Evolutionary conservation across 768 basidiomycete genomes (phyloP), one percentile per base, ranked within the genome.

Genomic region (Pleurotus platypus): DNA sequence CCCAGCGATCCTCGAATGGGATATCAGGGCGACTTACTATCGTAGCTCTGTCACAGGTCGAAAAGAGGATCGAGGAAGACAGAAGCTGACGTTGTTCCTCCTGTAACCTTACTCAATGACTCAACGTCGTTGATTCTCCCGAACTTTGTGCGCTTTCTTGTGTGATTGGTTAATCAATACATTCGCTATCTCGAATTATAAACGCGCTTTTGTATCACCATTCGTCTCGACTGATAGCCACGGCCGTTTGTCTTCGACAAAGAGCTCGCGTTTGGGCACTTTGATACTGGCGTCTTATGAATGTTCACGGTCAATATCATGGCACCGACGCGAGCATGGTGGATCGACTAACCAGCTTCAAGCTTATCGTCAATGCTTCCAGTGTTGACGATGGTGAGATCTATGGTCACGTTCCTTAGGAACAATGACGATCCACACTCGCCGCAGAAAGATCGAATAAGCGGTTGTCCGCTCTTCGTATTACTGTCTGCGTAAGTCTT

Each of bases 361-460:
- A 54, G 37, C n/a, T 22, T 39, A 20, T 54, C 51, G 15, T 54
- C 51, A 7, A 54, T n/a, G 22, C 51, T 38, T n/a, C 51, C 51
- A 24, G 51, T 54, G 39, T 54, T 54, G 20, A 54, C 51, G 16
- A 54, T 54, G 20, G 18, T 40, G 27, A 54, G 51, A 24, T 54
- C 39, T 13, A 26, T 40, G n/a, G 37, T 42, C 4, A 38, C 15
- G 39, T 43, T 54, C 55, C 50, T 46, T 22, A 69, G 55, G 62
- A 69, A 69, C 45, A 69, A 35, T 4, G 61, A 65, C 3, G 67
- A 55, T 16, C 69, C 67, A 22, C 69, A 69, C 22, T 61, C 58
- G 2, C 65, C 57, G 51, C 69, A 70, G 61, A 70, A 70, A 15
- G 62, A 65, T 9, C 69, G 67, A 5, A 61, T 50, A 5, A 70